Base-by-base conservation (phyloP, 2,329 filamentous ascomycete species). In the Neopestalotiopsis rosae region DNA sequence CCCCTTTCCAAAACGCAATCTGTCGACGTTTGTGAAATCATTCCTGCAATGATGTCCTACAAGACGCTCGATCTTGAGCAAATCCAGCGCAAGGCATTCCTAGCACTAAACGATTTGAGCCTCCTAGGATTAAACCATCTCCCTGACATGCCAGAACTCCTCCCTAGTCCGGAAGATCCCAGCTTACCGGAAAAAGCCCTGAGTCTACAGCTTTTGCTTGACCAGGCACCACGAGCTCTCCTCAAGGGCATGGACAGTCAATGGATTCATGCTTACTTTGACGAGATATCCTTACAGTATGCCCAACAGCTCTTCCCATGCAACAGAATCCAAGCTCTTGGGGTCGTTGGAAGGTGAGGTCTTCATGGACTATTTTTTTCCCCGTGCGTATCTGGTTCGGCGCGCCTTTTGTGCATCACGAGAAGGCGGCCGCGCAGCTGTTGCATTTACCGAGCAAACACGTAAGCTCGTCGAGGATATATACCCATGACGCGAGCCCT, bases 181-280 rank as follows among this genome's bases (percentile, higher is more conserved):
- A 42, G 65, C 9, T 79, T 77, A 59, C 76, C 73, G 2, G 40
- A 58, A 17, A 76, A 77, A 66, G 71, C 71, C 4, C 71, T 78
- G 4, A 28, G 76, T 9, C 68, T 79, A 28, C 72, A 72, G 56
- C 69, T 78, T 3, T 66, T 79, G 14, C 69, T 79, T 3, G 77
- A 77, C 69, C 74, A 79, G 63, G 72, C 62, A 12, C 71, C 76
- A 3, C 72, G 77, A 1, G 10, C 70, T 3, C 58, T 78, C 6
- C 74, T 75, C 42, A 17, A 66, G 13, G 74, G 74, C 42, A 68
- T 78, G 30, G 74, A 78, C 61, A 66, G 66, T 17, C 71, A 76
- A 38, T 78, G 74, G 70, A 74, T 69, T 5, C 71, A 74, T 49
- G 72, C 52, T 32, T 77, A 75, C 71, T 79, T 78, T 62, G 72